Conservation (phyloP, 1,284 basidiomycete genomes). For the Ustilago trichophora region DNA sequence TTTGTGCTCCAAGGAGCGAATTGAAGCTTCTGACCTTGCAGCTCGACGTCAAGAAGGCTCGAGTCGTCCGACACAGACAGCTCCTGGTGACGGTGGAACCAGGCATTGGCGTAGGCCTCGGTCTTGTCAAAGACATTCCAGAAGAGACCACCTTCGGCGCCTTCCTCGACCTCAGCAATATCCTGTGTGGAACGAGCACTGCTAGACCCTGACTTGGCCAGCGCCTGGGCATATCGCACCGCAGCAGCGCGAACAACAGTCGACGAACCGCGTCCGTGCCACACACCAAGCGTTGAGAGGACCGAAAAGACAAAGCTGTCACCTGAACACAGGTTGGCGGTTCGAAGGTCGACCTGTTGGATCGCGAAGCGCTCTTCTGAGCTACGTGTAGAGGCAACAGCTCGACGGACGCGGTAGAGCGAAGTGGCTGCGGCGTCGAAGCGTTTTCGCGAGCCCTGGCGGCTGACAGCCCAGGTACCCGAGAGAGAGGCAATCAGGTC, state of each 20-base stretch:
- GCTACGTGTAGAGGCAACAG: constrained; percentile 6
- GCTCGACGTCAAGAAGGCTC: constrained; percentile 23
- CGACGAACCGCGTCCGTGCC: constrained; percentile 55
- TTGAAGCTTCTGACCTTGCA: constrained; percentile 19
- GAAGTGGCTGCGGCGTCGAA: constrained; percentile 43
- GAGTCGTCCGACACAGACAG: constrained; percentile 11
- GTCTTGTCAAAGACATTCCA: constrained; percentile 46
- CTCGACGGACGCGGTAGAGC: constrained; percentile 48
- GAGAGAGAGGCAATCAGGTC: constrained; percentile 40
- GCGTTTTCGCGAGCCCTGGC: constrained; percentile 43
- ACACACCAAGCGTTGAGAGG: constrained; percentile 48
- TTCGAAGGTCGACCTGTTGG: constrained; percentile 53
- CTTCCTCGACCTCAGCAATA: constrained; percentile 55
- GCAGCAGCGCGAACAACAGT: constrained; percentile 40
- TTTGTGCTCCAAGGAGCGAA: constrained; percentile 12
- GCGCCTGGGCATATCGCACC: constrained; percentile 43
- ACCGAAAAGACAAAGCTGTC: constrained; percentile 49
- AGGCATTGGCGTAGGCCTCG: constrained; percentile 45
- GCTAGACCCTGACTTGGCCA: constrained; percentile 27
- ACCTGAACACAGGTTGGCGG: constrained; percentile 55
- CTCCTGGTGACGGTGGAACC: constrained; percentile 33
- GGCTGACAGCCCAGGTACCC: constrained; percentile 29
- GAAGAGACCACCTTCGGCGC: constrained; percentile 52
- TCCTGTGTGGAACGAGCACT: constrained; percentile 12
- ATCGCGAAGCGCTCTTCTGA: constrained; percentile 29